Evolutionary conservation across 768 basidiomycete species (phyloP).

Genomic region (Boletus patriciae): DNA sequence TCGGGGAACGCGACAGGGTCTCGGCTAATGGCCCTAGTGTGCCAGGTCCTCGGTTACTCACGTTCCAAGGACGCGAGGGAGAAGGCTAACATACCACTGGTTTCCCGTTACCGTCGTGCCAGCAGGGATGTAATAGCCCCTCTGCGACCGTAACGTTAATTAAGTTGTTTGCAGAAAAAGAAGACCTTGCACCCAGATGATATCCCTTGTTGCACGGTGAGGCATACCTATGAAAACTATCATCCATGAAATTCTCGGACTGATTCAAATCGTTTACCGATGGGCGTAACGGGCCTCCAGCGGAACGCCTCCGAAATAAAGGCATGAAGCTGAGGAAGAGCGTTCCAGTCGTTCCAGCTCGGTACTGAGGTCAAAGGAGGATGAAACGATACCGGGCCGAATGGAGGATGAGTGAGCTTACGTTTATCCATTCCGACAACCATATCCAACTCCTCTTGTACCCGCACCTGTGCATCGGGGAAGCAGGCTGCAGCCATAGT

Average conservation of each 20-base stretch:
- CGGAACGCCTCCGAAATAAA: slow-evolving; percentile 39
- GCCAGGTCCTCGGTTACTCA: background rate
- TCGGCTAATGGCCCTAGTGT: slow-evolving; percentile 47
- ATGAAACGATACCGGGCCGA: background rate
- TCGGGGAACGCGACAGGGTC: slow-evolving; percentile 57
- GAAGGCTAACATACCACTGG: slow-evolving; percentile 15
- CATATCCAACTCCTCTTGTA: slow-evolving; percentile 53
- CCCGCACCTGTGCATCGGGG: slow-evolving; percentile 47
- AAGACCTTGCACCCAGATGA: slow-evolving; percentile 49
- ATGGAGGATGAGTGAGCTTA: background rate
- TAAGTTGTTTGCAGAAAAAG: slow-evolving; percentile 21
- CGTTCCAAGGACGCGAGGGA: no score
- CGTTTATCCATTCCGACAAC: slow-evolving; percentile 45
- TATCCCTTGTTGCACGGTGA: slow-evolving; percentile 62
- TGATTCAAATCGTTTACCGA: slow-evolving; percentile 16
- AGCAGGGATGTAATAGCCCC: slow-evolving; percentile 24
- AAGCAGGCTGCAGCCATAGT: slow-evolving; percentile 56
- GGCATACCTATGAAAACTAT: slow-evolving; percentile 39
- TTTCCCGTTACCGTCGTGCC: slow-evolving; percentile 22
- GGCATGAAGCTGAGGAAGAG: slow-evolving; percentile 38
- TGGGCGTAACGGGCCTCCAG: slow-evolving; percentile 37
- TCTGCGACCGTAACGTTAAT: slow-evolving; percentile 3
- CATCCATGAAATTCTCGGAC: no score
- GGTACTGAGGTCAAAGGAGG: slow-evolving; percentile 30
- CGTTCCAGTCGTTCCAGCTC: slow-evolving; percentile 33